Evolutionary conservation across 441 rosid genomes (phyloP), one percentile per base, ranked within the genome.

Genomic region (Codiaeum variegatum): DNA sequence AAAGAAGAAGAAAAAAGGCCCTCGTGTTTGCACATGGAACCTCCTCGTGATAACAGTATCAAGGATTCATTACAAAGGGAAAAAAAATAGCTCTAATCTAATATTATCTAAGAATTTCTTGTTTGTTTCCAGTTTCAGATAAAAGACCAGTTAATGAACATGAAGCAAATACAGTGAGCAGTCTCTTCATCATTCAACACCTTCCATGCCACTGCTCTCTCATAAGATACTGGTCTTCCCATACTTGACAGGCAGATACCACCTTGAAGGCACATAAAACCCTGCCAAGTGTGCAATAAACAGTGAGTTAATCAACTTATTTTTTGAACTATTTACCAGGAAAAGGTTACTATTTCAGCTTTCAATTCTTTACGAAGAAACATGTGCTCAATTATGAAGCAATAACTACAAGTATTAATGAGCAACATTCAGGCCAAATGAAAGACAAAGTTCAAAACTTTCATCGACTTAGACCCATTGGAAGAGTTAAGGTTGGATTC

Each of bases 181-280:
- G 75, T 87, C 64, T 95, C 98, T 52, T 93, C 98, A 74, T 93
- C 99, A 73, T 95, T 91, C 75, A 93, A 68, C 56, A 93, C 98
- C 81, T 93, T 95, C 98, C 98, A 95, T 26, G 99, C 99, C 77
- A 95, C 97, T 21, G 97, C 99, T 76, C 96, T 83, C 77, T 91
- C 99, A 0, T 90, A 95, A 7, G 99, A 91, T 51, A 93, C 91
- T 0, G 98, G 98, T 71, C 99, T 90, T 24, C 94, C 97, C 99
- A 95, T 95, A 84, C 98, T 95, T 18, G 99, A 95, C 80, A 95
- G 74, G 59, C 99, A 95, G 67, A 93, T 89, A 29, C 99, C 97
- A 0, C 97, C 93, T 80, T 89, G 91, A 54, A 95, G 94, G 66
- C 94, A 91, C 58, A 88, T 87, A 10, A 90, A 95, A 1, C 99